A percentile compares a stretch with the other conserved stretches of the same genome.
Conservation (phyloP, 306 rosid species). For the Delonix regia region DNA sequence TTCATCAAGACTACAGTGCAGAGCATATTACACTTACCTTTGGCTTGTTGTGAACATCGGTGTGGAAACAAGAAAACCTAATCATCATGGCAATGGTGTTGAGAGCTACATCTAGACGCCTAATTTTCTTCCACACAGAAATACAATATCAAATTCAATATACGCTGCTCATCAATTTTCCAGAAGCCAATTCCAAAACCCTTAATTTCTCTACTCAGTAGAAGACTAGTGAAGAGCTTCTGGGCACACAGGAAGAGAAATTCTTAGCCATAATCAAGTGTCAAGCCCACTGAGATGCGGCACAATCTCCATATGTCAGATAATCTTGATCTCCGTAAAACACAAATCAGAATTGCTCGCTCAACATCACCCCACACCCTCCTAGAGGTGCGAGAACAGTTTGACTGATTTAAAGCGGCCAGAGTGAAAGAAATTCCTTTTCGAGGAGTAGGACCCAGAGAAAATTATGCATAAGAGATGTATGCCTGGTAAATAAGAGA, state of each 20-base stretch:
- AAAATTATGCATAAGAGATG: slow-evolving; percentile 55
- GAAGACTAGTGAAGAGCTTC: slow-evolving; percentile 49
- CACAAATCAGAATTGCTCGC: slow-evolving; percentile 64
- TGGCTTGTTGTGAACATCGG: slow-evolving; percentile 58
- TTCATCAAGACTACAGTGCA: slow-evolving; percentile 12
- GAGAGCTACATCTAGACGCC: slow-evolving; percentile 51
- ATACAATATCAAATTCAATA: slow-evolving; percentile 43
- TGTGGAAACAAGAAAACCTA: slow-evolving; percentile 80
- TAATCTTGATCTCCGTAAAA: slow-evolving; percentile 67
- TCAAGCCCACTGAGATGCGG: slow-evolving; percentile 87
- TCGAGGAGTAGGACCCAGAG: slow-evolving; percentile 52
- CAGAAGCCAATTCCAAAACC: slow-evolving; percentile 48
- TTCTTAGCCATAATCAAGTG: slow-evolving; percentile 96
- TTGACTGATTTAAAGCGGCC: slow-evolving; percentile 77
- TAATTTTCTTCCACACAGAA: slow-evolving; percentile 34
- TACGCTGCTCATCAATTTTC: slow-evolving; percentile 40
- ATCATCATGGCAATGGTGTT: slow-evolving; percentile 55
- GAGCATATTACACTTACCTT: slow-evolving; percentile 61
- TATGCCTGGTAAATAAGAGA: slow-evolving; percentile 52
- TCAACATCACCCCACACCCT: slow-evolving; percentile 94
- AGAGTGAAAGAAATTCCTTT: slow-evolving; percentile 79
- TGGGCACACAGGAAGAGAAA: slow-evolving; percentile 33
- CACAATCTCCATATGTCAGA: slow-evolving; percentile 95
- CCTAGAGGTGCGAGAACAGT: slow-evolving; percentile 85
- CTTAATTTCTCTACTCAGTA: slow-evolving; percentile 24